Conservation (phyloP, 1,139 yeast species). For the Spencermartinsiella ligniputridi region DNA sequence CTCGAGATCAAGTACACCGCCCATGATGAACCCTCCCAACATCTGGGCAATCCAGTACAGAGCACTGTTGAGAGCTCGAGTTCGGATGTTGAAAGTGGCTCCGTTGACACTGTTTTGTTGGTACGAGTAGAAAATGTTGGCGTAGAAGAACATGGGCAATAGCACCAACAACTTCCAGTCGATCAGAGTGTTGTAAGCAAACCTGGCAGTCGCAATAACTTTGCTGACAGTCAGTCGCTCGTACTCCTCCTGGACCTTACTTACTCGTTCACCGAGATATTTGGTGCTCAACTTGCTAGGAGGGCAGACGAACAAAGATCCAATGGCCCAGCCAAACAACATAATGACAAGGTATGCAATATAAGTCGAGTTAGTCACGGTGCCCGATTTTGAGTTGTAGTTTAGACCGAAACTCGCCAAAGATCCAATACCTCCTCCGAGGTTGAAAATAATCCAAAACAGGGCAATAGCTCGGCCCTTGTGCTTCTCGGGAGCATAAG, state of each 20-base stretch:
- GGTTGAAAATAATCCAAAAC: slow-evolving; percentile 57
- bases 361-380: slow-evolving; percentile 23
- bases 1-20: slow-evolving; percentile 43
- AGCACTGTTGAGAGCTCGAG: slow-evolving; percentile 55
- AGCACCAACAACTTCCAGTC: slow-evolving; percentile 29
- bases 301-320: slow-evolving; percentile 16
- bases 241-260: slow-evolving; percentile 9
- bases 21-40: slow-evolving; percentile 50
- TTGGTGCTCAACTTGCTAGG: slow-evolving; percentile 10
- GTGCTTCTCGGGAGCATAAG: slow-evolving; percentile 50
- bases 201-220: slow-evolving; percentile 8
- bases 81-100: slow-evolving; percentile 49
- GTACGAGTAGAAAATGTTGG: slow-evolving; percentile 59
- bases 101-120: slow-evolving; percentile 55
- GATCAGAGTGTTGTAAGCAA: slow-evolving; percentile 8
- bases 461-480: slow-evolving; percentile 50
- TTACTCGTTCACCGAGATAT: slow-evolving; percentile 13
- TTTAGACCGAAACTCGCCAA: slow-evolving; percentile 24
- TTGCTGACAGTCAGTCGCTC: slow-evolving; percentile 6
- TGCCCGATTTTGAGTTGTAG: slow-evolving; percentile 17
- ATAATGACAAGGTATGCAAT: slow-evolving; percentile 24
- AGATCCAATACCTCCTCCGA: slow-evolving; percentile 50
- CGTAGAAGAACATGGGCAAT: slow-evolving; percentile 57
- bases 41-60: slow-evolving; percentile 58
- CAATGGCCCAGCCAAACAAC: slow-evolving; percentile 23